These are phyloP conservation scores for Alternaria ethzedia DNA, from an alignment of 2,329 filamentous ascomycete genomes.

Conservation along the genomic window DNA sequence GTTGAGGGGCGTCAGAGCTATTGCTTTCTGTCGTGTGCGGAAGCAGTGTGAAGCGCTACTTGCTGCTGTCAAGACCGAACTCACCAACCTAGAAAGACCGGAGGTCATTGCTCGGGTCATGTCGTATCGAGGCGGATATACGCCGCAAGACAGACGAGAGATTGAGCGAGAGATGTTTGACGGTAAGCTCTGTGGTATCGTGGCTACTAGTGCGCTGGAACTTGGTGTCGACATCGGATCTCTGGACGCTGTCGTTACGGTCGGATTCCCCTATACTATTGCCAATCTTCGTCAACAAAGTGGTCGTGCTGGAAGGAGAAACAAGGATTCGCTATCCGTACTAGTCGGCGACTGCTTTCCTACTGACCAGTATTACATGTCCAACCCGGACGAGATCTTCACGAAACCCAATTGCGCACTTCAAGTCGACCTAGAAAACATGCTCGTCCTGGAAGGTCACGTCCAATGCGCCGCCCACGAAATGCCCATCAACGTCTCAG, in stretches of 20 bases:
- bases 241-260: constrained; percentile 89
- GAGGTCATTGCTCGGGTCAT: constrained; percentile 84
- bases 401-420: constrained; percentile 88
- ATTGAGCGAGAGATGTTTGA: constrained; percentile 98
- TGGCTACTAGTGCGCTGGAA: constrained; percentile 92
- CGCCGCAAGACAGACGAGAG: constrained; percentile 81
- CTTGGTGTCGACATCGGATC: constrained; percentile 94
- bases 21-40: constrained; percentile 88
- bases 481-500: constrained; percentile 82
- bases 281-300: constrained; percentile 94
- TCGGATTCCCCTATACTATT: constrained; percentile 95
- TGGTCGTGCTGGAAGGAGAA: constrained; percentile 86
- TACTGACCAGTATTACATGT: constrained; percentile 96
- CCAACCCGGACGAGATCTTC: constrained; percentile 92
- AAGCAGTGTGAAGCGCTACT: constrained; percentile 88
- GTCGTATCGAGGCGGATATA: constrained; percentile 96
- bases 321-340: constrained; percentile 90
- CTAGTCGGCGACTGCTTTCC: constrained; percentile 88
- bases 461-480: constrained; percentile 95
- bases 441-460: constrained; percentile 90
- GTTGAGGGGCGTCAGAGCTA: constrained; percentile 84
- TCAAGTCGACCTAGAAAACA: constrained; percentile 89
- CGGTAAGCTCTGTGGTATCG: constrained; percentile 88
- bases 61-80: constrained; percentile 77
- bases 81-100: constrained; percentile 72